Conservation (phyloP, 257 asterid species). For the Jaltomata sinuosa region DNA sequence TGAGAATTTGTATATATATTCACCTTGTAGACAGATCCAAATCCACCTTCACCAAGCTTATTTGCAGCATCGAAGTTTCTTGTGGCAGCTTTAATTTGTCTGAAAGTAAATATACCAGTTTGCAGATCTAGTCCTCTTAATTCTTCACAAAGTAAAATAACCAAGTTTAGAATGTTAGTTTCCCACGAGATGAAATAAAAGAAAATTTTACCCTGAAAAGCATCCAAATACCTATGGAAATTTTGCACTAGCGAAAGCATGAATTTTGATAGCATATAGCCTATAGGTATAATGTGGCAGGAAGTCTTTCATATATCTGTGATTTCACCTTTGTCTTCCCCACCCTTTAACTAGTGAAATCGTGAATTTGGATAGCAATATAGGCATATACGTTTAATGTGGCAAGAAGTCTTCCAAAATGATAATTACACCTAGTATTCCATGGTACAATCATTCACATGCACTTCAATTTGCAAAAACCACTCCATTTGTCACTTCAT, state of each 20-base stretch:
- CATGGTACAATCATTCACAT: background rate
- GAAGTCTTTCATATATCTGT: background rate
- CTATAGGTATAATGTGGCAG: background rate
- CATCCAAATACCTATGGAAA: background rate
- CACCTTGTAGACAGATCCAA: conserved; percentile 6
- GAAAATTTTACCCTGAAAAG: background rate
- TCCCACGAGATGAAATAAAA: background rate
- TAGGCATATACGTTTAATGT: background rate
- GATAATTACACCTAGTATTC: background rate
- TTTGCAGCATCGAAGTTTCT: too few species aligned
- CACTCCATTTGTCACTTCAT: background rate
- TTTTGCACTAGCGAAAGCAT: background rate
- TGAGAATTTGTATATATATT: background rate
- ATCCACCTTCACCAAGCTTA: too few species aligned
- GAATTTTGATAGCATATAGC: background rate
- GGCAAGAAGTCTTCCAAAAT: background rate
- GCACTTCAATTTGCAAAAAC: background rate
- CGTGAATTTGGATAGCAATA: background rate
- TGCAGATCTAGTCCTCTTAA: too few species aligned
- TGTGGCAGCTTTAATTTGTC: too few species aligned
- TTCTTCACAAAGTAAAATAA: background rate
- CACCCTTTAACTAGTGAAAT: background rate
- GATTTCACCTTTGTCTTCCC: background rate
- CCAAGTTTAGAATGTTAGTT: background rate
- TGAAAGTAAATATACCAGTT: too few species aligned